Conservation (phyloP, 495 filamentous ascomycete genomes). For the Lentithecium fluviatile region DNA sequence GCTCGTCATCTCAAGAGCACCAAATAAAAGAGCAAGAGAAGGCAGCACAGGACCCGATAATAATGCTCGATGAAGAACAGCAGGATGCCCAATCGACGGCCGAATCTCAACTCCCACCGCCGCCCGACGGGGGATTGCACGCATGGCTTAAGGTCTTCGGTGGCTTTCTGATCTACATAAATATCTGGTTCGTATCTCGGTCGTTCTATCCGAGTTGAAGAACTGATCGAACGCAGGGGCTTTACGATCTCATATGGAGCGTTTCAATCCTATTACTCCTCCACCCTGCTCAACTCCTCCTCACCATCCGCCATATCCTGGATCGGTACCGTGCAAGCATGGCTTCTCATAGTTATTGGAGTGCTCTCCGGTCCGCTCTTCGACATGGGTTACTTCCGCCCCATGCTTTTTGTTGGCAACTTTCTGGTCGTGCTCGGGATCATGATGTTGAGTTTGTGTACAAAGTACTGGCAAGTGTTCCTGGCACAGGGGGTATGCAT, state of each 20-base stretch:
- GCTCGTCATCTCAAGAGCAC: neutral
- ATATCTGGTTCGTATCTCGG: slow-evolving; percentile 23
- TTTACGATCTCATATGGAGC: slow-evolving; percentile 38
- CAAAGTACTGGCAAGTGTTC: slow-evolving; percentile 35
- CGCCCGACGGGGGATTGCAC: slow-evolving; percentile 33
- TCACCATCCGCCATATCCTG: slow-evolving; percentile 38
- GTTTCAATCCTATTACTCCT: slow-evolving; percentile 41
- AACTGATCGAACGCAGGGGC: slow-evolving; percentile 17
- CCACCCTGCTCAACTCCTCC: slow-evolving; percentile 23
- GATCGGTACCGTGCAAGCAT: slow-evolving; percentile 42
- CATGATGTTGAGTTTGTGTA: slow-evolving; percentile 35
- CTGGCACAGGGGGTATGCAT: slow-evolving; percentile 34
- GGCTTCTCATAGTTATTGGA: slow-evolving; percentile 39
- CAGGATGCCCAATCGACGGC: neutral
- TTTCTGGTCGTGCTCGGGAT: slow-evolving; percentile 35
- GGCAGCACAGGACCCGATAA: too few relatives aligned
- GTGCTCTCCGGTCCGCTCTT: slow-evolving; percentile 37
- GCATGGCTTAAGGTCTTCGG: slow-evolving; percentile 35
- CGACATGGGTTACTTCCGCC: slow-evolving; percentile 41
- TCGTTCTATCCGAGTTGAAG: neutral
- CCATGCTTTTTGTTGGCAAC: slow-evolving; percentile 34
- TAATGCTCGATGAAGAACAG: neutral
- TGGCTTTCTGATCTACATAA: slow-evolving; percentile 34
- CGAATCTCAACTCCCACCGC: slow-evolving; percentile 14
- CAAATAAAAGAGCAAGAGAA: too few relatives aligned